Evolutionary conservation across 106 monocot species (phyloP), one percentile per base, ranked within the genome.

Genomic region (Apostasia shenzhenica): DNA sequence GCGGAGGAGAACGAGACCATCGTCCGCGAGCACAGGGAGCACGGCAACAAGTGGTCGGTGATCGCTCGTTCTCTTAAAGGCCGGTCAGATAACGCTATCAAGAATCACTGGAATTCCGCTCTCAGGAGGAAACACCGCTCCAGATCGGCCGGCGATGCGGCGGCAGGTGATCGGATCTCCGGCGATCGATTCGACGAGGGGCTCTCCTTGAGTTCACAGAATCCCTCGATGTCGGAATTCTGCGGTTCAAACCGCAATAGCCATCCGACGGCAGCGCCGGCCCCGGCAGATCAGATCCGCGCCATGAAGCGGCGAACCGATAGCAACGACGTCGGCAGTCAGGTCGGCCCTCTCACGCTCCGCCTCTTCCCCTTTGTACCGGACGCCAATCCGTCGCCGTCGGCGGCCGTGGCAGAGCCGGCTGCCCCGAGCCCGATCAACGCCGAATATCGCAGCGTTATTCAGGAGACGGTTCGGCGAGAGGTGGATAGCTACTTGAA

Each of bases 31-130:
- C 87, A 87, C 66, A 40, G 66, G 40, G 55, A 72, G 4, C 80
- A 77, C 70, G 86, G 86, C 46, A 86, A 86, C 80, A 82, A 83
- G 80, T 86, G 86, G 86, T 82, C 86, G 2, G 83, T 82, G 67
- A 86, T 86, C 67, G 86, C 86, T 41, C 69, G 86, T 9, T 73
- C 82, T 2, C 74, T 86, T 2, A 67, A 79, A 26, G 86, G 86
- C 50, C 82, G 86, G 3, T 83, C 83, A 48, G 86, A 86, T 79
- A 86, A 86, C 86, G 86, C 86, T 48, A 83, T 86, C 9, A 86
- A 86, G 63, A 86, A 86, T 59, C 86, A 83, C 70, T 86, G 86
- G 86, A 86, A 86, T 73, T 86, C 86, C 39, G 82, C 86, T 42
- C 72, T 86, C 45, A 86, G 82, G 72, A 69, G 86, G 11, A 85